These are phyloP conservation scores for Rhipidocladum racemiflorum DNA, from an alignment of 176 grass and related monocot species.

Conservation along the genomic window DNA sequence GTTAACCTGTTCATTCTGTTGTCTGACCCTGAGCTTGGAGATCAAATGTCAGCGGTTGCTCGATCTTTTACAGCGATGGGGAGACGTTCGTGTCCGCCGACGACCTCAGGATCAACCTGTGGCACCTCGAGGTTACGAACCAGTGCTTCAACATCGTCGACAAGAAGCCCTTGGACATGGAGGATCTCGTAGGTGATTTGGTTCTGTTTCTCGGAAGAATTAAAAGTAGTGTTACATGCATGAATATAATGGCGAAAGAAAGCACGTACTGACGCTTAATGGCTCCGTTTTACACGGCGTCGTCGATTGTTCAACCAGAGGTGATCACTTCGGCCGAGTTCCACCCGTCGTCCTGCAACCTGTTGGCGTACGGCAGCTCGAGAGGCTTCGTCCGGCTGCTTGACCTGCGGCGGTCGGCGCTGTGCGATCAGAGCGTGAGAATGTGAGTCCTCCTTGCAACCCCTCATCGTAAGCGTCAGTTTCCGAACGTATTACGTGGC, in stretches of 20 bases:
- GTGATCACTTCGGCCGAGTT: slow-evolving; percentile 71
- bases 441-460: slow-evolving; percentile 15
- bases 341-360: slow-evolving; percentile 54
- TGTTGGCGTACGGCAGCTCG: slow-evolving; percentile 58
- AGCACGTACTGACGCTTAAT: not conserved
- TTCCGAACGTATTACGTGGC: too few species aligned
- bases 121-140: slow-evolving; percentile 46
- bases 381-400: slow-evolving; percentile 61
- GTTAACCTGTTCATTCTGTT: not conserved
- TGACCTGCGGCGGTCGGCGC: slow-evolving; percentile 62
- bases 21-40: not conserved
- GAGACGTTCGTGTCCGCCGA: slow-evolving; percentile 65
- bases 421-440: slow-evolving; percentile 49
- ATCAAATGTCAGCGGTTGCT: not conserved
- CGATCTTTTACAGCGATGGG: slow-evolving; percentile 33
- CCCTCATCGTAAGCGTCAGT: too few species aligned
- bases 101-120: slow-evolving; percentile 61
- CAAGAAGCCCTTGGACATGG: slow-evolving; percentile 45
- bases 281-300: not conserved
- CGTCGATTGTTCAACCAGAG: slow-evolving; percentile 29
- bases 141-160: slow-evolving; percentile 62
- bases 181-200: slow-evolving; percentile 72
- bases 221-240: not conserved
- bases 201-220: not conserved
- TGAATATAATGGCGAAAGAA: not conserved